phyloP scores from a whole-genome alignment of 495 filamentous ascomycete genomes.

The Xylaria telfairii region DNA sequence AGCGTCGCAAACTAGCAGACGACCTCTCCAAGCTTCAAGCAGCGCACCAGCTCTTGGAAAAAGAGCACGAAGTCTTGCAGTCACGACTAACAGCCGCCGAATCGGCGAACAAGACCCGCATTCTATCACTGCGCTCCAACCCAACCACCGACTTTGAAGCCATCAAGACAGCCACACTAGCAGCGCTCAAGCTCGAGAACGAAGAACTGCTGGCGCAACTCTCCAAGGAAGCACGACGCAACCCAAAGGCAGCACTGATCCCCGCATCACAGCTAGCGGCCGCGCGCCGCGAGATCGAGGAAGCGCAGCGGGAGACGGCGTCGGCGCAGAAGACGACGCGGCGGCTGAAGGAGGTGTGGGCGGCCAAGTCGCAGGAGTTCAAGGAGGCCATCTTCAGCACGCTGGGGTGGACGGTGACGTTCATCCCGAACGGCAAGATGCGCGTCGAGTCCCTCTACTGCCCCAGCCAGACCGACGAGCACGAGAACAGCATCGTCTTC shows the following conservation, averaged over 20 bases:
- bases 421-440: conserved; percentile 91
- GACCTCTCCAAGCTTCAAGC: conserved; percentile 72
- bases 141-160: conserved; percentile 83
- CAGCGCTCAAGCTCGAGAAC: conserved; percentile 82
- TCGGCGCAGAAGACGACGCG: conserved; percentile 83
- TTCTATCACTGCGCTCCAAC: conserved; percentile 87
- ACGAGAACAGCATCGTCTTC: conserved; percentile 92
- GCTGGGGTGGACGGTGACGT: conserved; percentile 90
- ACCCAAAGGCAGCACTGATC: conserved; percentile 57
- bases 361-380: conserved; percentile 87
- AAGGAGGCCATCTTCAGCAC: conserved; percentile 88
- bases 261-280: conserved; percentile 80
- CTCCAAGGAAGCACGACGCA: conserved; percentile 51
- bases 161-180: conserved; percentile 79
- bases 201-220: conserved; percentile 78
- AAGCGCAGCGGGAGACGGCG: conserved; percentile 73
- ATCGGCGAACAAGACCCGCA: conserved; percentile 75
- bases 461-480: conserved; percentile 67
- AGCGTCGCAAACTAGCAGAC: conserved; percentile 84
- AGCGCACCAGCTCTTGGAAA: conserved; percentile 67
- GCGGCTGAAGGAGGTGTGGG: conserved; percentile 89
- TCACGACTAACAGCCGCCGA: conserved; percentile 75
- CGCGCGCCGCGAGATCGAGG: conserved; percentile 71
- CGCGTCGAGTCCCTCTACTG: conserved; percentile 81
- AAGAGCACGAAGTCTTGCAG: conserved; percentile 73